Evolutionary conservation across 2,329 filamentous ascomycete species (phyloP).

Genomic region (Epichloe baconii): DNA sequence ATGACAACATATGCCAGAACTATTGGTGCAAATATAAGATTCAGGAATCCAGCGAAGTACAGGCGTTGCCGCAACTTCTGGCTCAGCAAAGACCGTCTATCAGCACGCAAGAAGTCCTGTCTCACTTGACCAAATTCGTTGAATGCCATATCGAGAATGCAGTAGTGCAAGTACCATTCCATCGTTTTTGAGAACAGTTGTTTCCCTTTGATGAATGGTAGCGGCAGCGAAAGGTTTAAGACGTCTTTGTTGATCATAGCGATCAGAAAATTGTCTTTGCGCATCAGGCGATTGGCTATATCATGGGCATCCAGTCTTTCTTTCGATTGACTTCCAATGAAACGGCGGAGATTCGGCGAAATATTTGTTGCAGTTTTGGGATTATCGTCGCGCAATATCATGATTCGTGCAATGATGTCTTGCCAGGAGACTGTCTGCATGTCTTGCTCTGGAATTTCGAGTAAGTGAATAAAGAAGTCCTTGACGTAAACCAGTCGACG

Average conservation of each 20-base stretch:
- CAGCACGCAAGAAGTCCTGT: conserved; percentile 72
- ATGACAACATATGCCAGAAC: conserved; percentile 77
- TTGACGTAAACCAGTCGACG: conserved; percentile 64
- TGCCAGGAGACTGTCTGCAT: conserved; percentile 95
- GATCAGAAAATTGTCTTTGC: conserved; percentile 92
- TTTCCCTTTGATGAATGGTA: conserved; percentile 68
- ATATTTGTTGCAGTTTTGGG: conserved; percentile 58
- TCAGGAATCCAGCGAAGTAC: conserved; percentile 71
- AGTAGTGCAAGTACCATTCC: conserved; percentile 84
- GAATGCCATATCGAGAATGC: conserved; percentile 88
- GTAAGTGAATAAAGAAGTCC: conserved; percentile 71
- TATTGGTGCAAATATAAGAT: conserved; percentile 75
- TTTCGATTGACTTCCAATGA: conserved; percentile 73
- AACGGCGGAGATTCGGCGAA: conserved; percentile 37
- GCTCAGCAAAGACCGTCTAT: conserved; percentile 66
- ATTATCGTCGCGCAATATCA: conserved; percentile 73
- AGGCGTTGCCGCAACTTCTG: conserved; percentile 66
- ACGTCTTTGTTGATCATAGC: conserved; percentile 96
- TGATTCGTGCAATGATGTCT: conserved; percentile 73
- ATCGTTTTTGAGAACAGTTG: conserved; percentile 82
- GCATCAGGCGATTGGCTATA: conserved; percentile 93
- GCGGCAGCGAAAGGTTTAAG: conserved; percentile 68
- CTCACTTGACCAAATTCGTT: conserved; percentile 79
- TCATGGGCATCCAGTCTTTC: conserved; percentile 92
- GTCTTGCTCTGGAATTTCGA: conserved; percentile 69